Conservation (phyloP, 192 early-diverging fungal species). For the Coemansia sp. region DNA sequence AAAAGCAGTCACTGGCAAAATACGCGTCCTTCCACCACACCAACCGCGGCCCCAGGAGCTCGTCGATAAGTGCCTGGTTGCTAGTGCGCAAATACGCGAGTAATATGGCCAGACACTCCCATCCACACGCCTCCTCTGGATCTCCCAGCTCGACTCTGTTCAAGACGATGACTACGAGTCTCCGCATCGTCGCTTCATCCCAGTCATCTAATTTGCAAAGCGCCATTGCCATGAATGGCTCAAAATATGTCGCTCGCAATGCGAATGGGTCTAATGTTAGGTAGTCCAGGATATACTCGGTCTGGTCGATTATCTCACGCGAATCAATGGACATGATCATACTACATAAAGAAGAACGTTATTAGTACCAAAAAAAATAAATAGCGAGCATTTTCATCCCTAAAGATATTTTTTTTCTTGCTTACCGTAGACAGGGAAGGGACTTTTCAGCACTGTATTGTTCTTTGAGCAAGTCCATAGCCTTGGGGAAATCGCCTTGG, state of each 20-base stretch:
- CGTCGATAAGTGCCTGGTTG: slow-evolving; percentile 8
- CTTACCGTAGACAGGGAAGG: slow-evolving; percentile 26
- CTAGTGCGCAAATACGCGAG: neutral
- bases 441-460: slow-evolving; percentile 17
- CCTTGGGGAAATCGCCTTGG: slow-evolving; percentile 5
- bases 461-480: slow-evolving; percentile 6
- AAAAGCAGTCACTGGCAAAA: slow-evolving; percentile 17
- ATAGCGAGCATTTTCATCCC: neutral
- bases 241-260: slow-evolving; percentile 10
- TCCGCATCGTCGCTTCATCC: neutral
- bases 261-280: slow-evolving; percentile 45
- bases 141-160: slow-evolving; percentile 45
- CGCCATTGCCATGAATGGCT: slow-evolving; percentile 12
- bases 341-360: neutral
- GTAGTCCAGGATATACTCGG: slow-evolving; percentile 30
- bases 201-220: neutral
- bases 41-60: slow-evolving; percentile 21
- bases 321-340: slow-evolving; percentile 40
- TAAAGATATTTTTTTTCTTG: neutral
- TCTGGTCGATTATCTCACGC: slow-evolving; percentile 11
- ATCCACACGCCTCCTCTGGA: slow-evolving; percentile 11
- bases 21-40: slow-evolving; percentile 38
- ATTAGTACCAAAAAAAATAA: neutral
- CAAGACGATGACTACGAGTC: slow-evolving; percentile 19
- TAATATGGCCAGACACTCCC: slow-evolving; percentile 27